Evolutionary conservation across 1,284 basidiomycete species (phyloP).

Genomic region (Ceratobasidium sp.): DNA sequence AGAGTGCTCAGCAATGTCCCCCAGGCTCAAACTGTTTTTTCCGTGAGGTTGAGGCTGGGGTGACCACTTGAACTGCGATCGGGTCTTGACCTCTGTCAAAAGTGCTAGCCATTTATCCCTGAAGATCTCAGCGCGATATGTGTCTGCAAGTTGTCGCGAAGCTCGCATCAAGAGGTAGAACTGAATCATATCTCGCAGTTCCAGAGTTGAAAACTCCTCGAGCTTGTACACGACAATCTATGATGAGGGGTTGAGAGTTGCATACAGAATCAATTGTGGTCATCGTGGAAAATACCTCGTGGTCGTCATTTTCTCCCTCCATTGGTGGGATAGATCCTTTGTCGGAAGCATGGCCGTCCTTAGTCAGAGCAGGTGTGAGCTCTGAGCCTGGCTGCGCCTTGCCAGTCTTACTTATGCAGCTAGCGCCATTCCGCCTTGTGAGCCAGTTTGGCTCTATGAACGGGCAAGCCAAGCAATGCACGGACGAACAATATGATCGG

Average conservation of each 20-base stretch:
- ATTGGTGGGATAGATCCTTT: neutral
- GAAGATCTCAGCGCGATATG: neutral
- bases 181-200: neutral
- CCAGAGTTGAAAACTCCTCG: neutral
- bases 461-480: neutral
- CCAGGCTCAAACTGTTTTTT: neutral
- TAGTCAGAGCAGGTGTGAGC: neutral
- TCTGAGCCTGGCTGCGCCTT: neutral
- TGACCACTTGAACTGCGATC: neutral
- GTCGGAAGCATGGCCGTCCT: neutral
- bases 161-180: conserved; percentile 1
- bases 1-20: neutral
- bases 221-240: neutral
- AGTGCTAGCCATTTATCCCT: neutral
- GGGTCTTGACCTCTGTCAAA: neutral
- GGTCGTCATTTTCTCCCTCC: neutral
- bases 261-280: neutral
- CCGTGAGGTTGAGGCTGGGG: neutral
- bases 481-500: neutral
- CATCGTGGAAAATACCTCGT: neutral
- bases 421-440: neutral
- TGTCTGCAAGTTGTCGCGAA: neutral
- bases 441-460: neutral
- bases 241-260: neutral
- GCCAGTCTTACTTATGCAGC: neutral